Conservation (phyloP, 768 basidiomycete species). For the Clitopilus hobsonii region DNA sequence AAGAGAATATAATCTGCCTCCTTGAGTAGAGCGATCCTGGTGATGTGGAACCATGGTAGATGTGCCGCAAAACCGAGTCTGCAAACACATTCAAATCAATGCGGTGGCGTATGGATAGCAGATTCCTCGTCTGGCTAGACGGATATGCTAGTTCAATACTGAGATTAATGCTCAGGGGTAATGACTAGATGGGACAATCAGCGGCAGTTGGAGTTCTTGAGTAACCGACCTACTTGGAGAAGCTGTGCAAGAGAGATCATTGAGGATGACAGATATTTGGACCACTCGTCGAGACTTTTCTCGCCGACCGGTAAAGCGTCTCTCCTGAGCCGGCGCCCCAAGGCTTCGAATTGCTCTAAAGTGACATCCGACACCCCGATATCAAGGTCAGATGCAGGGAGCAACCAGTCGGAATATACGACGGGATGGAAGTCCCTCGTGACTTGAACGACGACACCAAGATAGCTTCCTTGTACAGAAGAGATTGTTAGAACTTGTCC, state of each 20-base stretch:
- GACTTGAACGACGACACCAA: constrained; percentile 85
- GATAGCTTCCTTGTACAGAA: constrained; percentile 85
- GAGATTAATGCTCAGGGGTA: constrained; percentile 63
- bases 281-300: constrained; percentile 46
- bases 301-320: constrained; percentile 18
- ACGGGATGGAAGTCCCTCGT: constrained; percentile 92
- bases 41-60: constrained; percentile 63
- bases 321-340: constrained; percentile 42
- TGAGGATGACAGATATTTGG: constrained; percentile 35
- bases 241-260: constrained; percentile 78
- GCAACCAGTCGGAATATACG: constrained; percentile 65
- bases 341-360: constrained; percentile 66
- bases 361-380: constrained; percentile 84
- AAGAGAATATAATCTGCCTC: constrained; percentile 86
- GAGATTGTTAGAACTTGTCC: constrained; percentile 74
- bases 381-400: constrained; percentile 72
- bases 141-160: constrained; percentile 84
- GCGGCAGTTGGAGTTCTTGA: constrained; percentile 7
- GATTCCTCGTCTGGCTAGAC: constrained; percentile 40
- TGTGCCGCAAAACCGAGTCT: constrained; percentile 78
- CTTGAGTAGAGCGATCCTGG: constrained; percentile 49
- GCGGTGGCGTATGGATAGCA: constrained; percentile 41
- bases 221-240: constrained; percentile 51
- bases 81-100: constrained; percentile 78
- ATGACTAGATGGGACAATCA: constrained; percentile 32